Conservation (phyloP, 208 protist genomes). For the Phytomonas francai region DNA sequence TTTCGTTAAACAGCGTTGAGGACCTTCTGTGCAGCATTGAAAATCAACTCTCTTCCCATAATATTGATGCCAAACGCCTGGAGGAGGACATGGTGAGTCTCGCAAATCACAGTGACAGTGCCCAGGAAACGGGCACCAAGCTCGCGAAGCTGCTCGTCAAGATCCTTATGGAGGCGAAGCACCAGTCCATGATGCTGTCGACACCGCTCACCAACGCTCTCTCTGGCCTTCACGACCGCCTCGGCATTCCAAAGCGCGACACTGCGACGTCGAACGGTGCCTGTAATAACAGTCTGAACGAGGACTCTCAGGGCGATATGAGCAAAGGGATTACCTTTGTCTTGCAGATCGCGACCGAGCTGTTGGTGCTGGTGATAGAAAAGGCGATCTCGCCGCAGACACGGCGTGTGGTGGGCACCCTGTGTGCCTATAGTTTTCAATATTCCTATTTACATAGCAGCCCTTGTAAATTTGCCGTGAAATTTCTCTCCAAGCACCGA, state of each 20-base stretch:
- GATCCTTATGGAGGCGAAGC: slow-evolving; percentile 19
- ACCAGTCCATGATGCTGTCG: slow-evolving; percentile 39
- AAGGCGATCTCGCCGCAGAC: slow-evolving; percentile 29
- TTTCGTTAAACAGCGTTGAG: slow-evolving; percentile 13
- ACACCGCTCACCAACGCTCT: slow-evolving; percentile 54
- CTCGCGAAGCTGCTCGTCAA: slow-evolving; percentile 33
- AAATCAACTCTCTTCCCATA: slow-evolving; percentile 16
- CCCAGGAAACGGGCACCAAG: slow-evolving; percentile 22
- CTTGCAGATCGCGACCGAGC: slow-evolving; percentile 27
- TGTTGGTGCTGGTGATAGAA: slow-evolving; percentile 57
- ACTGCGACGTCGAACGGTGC: not conserved
- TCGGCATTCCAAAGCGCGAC: slow-evolving; percentile 32
- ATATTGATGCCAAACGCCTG: slow-evolving; percentile 18
- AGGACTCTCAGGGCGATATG: slow-evolving; percentile 9
- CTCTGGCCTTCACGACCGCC: slow-evolving; percentile 38
- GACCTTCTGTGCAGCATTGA: slow-evolving; percentile 16
- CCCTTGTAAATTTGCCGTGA: slow-evolving; percentile 46
- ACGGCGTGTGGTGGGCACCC: slow-evolving; percentile 49
- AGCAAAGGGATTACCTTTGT: slow-evolving; percentile 28
- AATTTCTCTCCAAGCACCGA: slow-evolving; percentile 21
- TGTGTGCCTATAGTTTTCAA: slow-evolving; percentile 69
- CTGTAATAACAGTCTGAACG: not conserved
- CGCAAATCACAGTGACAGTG: slow-evolving; percentile 26
- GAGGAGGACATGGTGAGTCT: slow-evolving; percentile 36
- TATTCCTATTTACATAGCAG: slow-evolving; percentile 60